Percentiles rank a stretch among this genome's conserved stretches.
Evolutionary conservation across 2,329 filamentous ascomycete species (phyloP).

Genomic region (Penicillium palitans): DNA sequence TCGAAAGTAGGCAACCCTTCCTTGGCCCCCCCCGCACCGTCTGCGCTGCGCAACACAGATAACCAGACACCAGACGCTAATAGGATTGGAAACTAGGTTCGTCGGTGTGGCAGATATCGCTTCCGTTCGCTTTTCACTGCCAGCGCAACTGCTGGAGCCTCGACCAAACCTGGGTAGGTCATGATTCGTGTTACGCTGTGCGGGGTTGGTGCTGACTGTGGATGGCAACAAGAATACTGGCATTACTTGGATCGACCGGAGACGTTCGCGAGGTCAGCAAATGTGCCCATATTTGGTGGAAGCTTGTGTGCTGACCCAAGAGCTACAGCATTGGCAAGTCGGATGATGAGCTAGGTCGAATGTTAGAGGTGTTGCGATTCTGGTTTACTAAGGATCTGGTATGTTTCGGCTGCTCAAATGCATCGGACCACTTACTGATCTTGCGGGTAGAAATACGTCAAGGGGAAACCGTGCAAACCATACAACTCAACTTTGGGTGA

Average conservation of each 20-base stretch:
- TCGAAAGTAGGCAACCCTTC: constrained; percentile 65
- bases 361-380: constrained; percentile 91
- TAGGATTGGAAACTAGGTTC: constrained; percentile 61
- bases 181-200: background rate
- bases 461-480: constrained; percentile 97
- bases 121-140: constrained; percentile 90
- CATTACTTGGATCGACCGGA: constrained; percentile 95
- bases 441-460: constrained; percentile 77
- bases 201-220: constrained; percentile 18
- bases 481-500: constrained; percentile 97
- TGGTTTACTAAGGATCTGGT: constrained; percentile 98
- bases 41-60: background rate
- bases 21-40: background rate
- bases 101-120: constrained; percentile 96
- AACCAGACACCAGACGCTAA: background rate
- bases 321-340: constrained; percentile 72
- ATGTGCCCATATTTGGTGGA: constrained; percentile 21
- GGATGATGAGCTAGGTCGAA: constrained; percentile 85
- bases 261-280: constrained; percentile 68
- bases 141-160: constrained; percentile 91
- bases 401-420: constrained; percentile 24
- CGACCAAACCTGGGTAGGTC: constrained; percentile 79
- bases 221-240: constrained; percentile 74
- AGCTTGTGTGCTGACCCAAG: constrained; percentile 39
- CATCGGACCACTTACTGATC: constrained; percentile 20